Base-by-base conservation (phyloP, 805 yeast genomes). In the Nakazawaea siamensis region DNA sequence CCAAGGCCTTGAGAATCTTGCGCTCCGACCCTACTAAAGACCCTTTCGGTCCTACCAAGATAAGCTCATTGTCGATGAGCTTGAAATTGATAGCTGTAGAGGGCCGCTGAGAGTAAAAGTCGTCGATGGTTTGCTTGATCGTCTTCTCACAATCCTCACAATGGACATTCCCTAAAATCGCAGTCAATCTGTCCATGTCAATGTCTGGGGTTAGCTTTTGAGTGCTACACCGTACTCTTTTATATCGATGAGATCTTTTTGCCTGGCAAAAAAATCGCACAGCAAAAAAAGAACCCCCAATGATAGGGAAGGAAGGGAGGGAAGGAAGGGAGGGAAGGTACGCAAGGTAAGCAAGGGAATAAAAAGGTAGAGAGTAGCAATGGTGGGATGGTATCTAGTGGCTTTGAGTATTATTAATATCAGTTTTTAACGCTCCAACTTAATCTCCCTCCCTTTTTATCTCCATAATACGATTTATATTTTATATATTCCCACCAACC, bases 71-170 rank as follows among this genome's bases (percentile, higher is more conserved):
- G 16, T 49, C 52, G 1, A 38, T 35, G 26, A 57, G 39, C 13
- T 38, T 29, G 24, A 52, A 41, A 4, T 47, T 39, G 1, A 47
- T 18, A 8, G 15, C 14, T 15, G 10, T 14, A 30, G 45, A 44
- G 30, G 49, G 44, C 1, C 29, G 37, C 18, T 42, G 36, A 23
- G 35, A 29, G 34, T 52, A 51, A 18, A 46, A 34, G 11, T 47
- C 37, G 4, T 52, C 31, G 11, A 71, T 38, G 1, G 53, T 40
- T 5, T 43, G 35, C 13, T 44, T 43, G 15, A 76, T 57, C 10
- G 62, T 50, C 3, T 43, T 42, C 40, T 64, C 69, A 46, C 83
- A 76, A 25, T 67, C 68, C 3, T 55, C 57, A 46, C 83, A 76
- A 47, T 76, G 82, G 25, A 76, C 59, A 42, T 77, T 76, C 3